These are phyloP conservation scores for Eucalyptus melliodora DNA, from an alignment of 345 rosid species.

Conservation along the genomic window DNA sequence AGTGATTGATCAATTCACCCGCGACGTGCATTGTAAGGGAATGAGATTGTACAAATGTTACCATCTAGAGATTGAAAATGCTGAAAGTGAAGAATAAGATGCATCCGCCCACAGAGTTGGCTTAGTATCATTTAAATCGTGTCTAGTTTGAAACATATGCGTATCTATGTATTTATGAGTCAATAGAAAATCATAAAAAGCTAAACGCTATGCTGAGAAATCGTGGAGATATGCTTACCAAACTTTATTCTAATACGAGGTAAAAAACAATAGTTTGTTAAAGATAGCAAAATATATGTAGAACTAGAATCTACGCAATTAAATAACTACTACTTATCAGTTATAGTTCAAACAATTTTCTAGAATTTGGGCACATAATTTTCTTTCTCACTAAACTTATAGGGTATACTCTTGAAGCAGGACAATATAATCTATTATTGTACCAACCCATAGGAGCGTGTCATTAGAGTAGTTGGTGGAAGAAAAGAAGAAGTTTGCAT, in stretches of 20 bases:
- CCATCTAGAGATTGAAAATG: neutral
- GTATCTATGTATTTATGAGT: neutral
- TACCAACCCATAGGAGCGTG: too few relatives aligned
- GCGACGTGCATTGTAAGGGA: too few relatives aligned
- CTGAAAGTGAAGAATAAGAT: neutral
- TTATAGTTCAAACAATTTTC: neutral
- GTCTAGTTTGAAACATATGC: neutral
- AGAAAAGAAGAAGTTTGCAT: neutral
- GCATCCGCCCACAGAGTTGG: neutral
- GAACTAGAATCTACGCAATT: neutral
- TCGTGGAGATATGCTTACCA: neutral
- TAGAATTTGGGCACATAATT: neutral
- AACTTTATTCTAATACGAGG: neutral
- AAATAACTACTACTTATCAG: neutral
- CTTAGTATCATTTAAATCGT: neutral
- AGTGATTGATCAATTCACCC: too few relatives aligned
- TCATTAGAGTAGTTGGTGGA: neutral
- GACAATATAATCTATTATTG: too few relatives aligned
- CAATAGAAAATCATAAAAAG: neutral
- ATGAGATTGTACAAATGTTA: neutral
- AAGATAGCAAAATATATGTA: neutral
- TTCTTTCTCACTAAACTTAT: too few relatives aligned
- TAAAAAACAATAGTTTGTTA: neutral
- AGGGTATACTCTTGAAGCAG: neutral
- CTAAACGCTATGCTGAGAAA: neutral